Evolutionary conservation across 768 basidiomycete genomes (phyloP), one percentile per base, ranked within the genome.

Genomic region (Polyporus arcularius): DNA sequence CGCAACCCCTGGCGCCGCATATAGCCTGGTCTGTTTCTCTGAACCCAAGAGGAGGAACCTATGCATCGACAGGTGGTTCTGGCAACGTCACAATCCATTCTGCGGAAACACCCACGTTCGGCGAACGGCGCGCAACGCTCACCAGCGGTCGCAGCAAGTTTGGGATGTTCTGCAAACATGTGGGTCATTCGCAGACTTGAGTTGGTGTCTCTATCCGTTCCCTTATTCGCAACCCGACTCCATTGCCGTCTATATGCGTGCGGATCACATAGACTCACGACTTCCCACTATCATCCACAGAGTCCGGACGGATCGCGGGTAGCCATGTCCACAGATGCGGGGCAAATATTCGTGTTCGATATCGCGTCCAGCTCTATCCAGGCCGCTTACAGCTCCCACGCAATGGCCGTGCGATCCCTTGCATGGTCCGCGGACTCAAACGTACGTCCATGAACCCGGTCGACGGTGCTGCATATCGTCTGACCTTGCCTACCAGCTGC

Each of bases 371-470:
- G 78, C 60, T 74, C 86, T 7, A 75, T 96, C 46, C 74, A 81
- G 0, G 79, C 85, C 4, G 91, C 89, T 2, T 96, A 88, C 73
- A 86, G 87, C 4, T 92, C 92, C 3, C 95, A 98, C 72, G 94
- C 92, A 10, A 93, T 94, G 88, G 83, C 87, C 48, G 92, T 95
- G 8, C 87, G 95, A 40, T 88, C 90, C 0, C 73, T 97, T 4
- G 83, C 90, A 8, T 98, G 95, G 95, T 94, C 93, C 10, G 82
- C 85, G 52, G 95, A 97, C 72, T 90, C 89, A 1, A 91, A 86
- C 73, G 94, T 96, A 70, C 61, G 85, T 78, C 26, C 8, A 35
- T 3, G 35, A 35, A 35, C 11, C 35, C 11, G 7, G 35, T 7
- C 35, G 7, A 7, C 11, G 35, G 55, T 57, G 67, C 12, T 26